Percentiles rank a stretch among this genome's conserved stretches.
Evolutionary conservation across 352 stramenopile species (phyloP).

Genomic region (Pythium dissotocum): DNA sequence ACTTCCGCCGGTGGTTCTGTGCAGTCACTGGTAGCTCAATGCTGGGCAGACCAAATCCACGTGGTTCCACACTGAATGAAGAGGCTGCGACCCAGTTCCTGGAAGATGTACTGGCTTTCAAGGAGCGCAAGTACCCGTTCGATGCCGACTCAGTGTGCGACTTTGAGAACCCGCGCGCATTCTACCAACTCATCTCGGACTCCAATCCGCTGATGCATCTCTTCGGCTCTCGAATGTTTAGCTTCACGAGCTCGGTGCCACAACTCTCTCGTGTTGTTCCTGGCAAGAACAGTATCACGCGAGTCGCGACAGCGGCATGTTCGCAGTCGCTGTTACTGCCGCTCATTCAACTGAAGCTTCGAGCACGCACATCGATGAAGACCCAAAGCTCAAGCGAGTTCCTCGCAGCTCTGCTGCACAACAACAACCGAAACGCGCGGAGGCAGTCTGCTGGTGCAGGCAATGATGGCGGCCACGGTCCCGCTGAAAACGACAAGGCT

Average conservation of each 20-base stretch:
- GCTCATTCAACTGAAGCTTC: constrained; percentile 53
- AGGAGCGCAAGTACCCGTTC: constrained; percentile 79
- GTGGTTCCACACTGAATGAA: constrained; percentile 39
- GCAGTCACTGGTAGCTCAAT: background rate
- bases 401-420: constrained; percentile 31
- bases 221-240: constrained; percentile 73
- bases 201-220: constrained; percentile 76
- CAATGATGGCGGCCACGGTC: background rate
- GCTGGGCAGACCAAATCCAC: background rate
- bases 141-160: constrained; percentile 68
- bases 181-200: constrained; percentile 78
- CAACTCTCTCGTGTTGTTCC: constrained; percentile 40
- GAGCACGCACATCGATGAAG: constrained; percentile 28
- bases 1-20: constrained; percentile 76
- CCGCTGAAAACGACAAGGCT: background rate
- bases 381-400: constrained; percentile 46
- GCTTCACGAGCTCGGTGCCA: constrained; percentile 62
- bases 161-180: constrained; percentile 74
- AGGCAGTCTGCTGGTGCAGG: background rate
- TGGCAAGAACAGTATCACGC: constrained; percentile 55
- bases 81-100: constrained; percentile 65
- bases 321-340: constrained; percentile 42
- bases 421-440: background rate
- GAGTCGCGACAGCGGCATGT: constrained; percentile 38
- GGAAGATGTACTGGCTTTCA: constrained; percentile 71